phyloP scores from a whole-genome alignment of 2,329 filamentous ascomycete species.

The Penicillium sp. region DNA sequence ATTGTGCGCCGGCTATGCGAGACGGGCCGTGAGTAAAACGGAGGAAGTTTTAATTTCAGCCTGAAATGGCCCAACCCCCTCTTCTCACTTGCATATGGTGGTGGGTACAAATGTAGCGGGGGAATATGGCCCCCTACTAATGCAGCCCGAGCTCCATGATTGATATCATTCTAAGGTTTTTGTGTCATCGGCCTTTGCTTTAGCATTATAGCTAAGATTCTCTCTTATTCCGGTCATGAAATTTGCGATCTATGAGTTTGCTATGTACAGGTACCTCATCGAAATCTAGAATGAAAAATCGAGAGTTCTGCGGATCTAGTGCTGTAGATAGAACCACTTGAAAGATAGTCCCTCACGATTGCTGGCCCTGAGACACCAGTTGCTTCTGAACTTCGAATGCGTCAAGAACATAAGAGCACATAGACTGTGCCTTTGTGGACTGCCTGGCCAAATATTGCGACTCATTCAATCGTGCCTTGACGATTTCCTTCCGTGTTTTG shows the following conservation, averaged over 20 bases:
- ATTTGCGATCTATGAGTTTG: neutral
- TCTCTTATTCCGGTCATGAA: neutral
- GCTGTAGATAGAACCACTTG: neutral
- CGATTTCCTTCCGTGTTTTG: constrained; percentile 27
- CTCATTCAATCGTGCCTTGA: constrained; percentile 24
- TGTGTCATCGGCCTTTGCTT: no score
- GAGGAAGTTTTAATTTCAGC: no score
- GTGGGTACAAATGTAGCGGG: no score
- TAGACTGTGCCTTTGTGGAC: constrained; percentile 2
- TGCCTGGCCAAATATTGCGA: constrained; percentile 16
- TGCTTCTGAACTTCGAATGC: constrained; percentile 11
- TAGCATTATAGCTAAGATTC: neutral
- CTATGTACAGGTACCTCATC: neutral
- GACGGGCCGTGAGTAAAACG: no score
- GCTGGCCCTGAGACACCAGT: neutral
- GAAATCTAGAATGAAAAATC: neutral
- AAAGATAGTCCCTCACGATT: neutral
- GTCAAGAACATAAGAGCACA: constrained; percentile 3
- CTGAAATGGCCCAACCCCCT: no score
- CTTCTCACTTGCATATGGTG: no score
- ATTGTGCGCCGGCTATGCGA: no score
- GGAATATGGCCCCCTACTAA: no score
- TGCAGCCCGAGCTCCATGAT: no score
- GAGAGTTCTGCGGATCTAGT: no score
- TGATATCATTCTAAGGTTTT: no score